These are phyloP conservation scores for Alternaria sp. DNA, from an alignment of 2,329 filamentous ascomycete genomes.

Conservation along the genomic window DNA sequence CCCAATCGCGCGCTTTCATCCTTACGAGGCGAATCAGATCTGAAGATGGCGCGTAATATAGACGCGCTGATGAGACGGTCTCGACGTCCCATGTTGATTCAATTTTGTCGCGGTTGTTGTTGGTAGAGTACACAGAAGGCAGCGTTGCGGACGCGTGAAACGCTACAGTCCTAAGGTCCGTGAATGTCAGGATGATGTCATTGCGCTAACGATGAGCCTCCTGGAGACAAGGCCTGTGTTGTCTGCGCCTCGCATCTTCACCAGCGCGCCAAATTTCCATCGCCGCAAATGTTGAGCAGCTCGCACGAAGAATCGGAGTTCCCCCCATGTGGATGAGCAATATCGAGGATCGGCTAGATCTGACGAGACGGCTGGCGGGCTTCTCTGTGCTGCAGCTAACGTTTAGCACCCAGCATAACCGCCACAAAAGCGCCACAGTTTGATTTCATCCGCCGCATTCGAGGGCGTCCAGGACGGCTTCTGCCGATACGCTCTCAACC, in stretches of 20 bases:
- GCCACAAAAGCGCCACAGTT: neutral
- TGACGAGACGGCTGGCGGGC: slow-evolving; percentile 1
- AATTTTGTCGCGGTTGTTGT: neutral
- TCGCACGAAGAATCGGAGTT: neutral
- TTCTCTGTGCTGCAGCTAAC: slow-evolving; percentile 9
- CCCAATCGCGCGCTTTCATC: slow-evolving; percentile 29
- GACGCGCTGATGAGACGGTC: slow-evolving; percentile 47
- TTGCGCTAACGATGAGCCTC: slow-evolving; percentile 1
- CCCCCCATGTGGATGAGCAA: neutral
- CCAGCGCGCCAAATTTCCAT: neutral
- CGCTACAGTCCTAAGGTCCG: neutral
- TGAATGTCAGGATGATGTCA: slow-evolving; percentile 16
- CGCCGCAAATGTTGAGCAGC: neutral
- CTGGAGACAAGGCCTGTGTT: neutral
- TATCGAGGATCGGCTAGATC: neutral
- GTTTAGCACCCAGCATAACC: neutral
- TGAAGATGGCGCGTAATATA: slow-evolving; percentile 47
- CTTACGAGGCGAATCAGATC: slow-evolving; percentile 19
- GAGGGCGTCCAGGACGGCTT: neutral
- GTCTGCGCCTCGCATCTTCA: neutral
- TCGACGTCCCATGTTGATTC: slow-evolving; percentile 44
- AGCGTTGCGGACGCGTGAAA: slow-evolving; percentile 2
- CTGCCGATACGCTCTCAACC: neutral
- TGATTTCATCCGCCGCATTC: neutral
- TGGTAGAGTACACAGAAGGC: neutral